Base-by-base conservation (phyloP, 257 asterid species). In the Nicotiana undulata region DNA sequence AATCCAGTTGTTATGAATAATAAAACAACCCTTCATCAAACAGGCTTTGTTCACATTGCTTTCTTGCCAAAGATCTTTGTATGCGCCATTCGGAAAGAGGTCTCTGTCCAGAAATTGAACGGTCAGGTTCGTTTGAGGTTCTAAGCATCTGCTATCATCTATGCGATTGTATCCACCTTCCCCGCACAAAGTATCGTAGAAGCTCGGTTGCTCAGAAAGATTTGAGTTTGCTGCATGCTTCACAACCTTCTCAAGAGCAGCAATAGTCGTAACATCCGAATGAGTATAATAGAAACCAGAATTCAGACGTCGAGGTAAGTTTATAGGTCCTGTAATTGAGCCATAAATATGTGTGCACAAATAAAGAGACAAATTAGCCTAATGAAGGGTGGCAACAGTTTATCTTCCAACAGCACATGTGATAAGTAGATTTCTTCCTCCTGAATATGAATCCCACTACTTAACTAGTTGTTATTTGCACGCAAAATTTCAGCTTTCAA, bases 171-270 rank as follows among this genome's bases (percentile, higher is more conserved):
- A 88, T 49, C 97, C 99, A 52, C 89, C 90, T 82, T 88, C 96
- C 8, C 99, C 99, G 70, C 99, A 95, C 78, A 95, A 83, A 5
- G 85, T 89, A 77, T 95, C 97, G 18, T 93, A 93, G 86, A 94
- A 96, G 84, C 98, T 96, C 28, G 98, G 98, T 82, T 92, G 99
- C 85, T 95, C 98, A 1, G 99, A 95, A 5, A 91, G 90, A 85
- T 90, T 91, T 74, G 97, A 91, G 16, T 29, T 83, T 32, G 91
- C 87, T 49, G 99, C 99, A 80, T 91, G 97, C 83, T 81, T 85
- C 89, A 95, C 98, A 63, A 93, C 95, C 89, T 92, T 95, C 83
- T 91, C 91, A 81, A 93, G 18, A 15, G 93, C 98, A 37, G 89
- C 84, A 61, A 92, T 86, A 64, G 98, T 93, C 66, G 13, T 66